Conservation (phyloP, 805 yeast genomes). For the Sugiyamaella lignohabitans region DNA sequence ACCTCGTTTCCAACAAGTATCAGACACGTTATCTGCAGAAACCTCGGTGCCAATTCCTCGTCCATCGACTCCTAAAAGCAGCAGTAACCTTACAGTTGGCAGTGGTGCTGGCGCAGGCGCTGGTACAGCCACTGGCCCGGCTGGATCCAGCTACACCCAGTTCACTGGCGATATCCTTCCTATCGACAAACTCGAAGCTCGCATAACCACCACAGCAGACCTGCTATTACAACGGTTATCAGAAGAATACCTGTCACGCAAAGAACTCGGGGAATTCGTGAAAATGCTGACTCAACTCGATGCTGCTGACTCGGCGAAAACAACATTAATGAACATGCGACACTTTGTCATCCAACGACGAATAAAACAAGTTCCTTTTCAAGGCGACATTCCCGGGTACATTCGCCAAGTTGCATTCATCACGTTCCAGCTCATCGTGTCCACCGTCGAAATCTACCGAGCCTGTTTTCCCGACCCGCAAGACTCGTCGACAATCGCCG, state of each 20-base stretch:
- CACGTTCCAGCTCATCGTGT: slow-evolving; percentile 52
- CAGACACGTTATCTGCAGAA: not conserved
- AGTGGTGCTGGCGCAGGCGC: not conserved
- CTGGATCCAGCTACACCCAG: not conserved
- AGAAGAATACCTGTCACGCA: slow-evolving; percentile 27
- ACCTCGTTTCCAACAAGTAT: not conserved
- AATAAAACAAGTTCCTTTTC: slow-evolving; percentile 44
- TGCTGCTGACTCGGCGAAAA: slow-evolving; percentile 43
- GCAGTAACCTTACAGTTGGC: not conserved
- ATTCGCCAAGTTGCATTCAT: slow-evolving; percentile 57
- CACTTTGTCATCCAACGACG: slow-evolving; percentile 42
- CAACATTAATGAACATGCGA: slow-evolving; percentile 43
- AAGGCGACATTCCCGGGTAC: slow-evolving; percentile 49
- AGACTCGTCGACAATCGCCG: slow-evolving; percentile 56
- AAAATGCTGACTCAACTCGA: slow-evolving; percentile 38
- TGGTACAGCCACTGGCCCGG: slow-evolving; percentile 16
- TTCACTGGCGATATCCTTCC: slow-evolving; percentile 2
- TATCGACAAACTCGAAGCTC: slow-evolving; percentile 21
- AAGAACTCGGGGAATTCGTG: slow-evolving; percentile 23
- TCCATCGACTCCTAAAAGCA: too few species aligned
- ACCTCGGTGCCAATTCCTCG: too few species aligned
- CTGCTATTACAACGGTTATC: slow-evolving; percentile 34
- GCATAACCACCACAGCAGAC: slow-evolving; percentile 25
- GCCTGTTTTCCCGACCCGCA: slow-evolving; percentile 40
- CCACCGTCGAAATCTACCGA: slow-evolving; percentile 51